A percentile compares a stretch with the other conserved stretches of the same genome.
Evolutionary conservation across 331 rosid species (phyloP).

Genomic region (Malus hybrid): DNA sequence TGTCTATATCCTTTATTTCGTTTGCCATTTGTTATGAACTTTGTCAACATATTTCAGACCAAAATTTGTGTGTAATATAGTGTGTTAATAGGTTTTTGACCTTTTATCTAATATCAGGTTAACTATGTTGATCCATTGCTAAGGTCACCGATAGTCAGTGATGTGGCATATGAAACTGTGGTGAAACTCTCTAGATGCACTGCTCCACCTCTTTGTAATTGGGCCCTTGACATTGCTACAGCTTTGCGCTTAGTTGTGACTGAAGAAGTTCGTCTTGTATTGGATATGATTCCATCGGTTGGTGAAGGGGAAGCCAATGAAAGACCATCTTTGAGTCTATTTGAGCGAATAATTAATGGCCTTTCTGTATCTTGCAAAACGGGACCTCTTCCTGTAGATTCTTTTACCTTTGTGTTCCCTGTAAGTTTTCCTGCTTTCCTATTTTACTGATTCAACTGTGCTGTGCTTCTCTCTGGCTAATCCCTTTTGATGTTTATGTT

Average conservation of each 20-base stretch:
- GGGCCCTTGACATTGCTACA: constrained; percentile 91
- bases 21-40: not conserved
- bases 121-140: constrained; percentile 79
- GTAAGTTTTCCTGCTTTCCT: constrained; percentile 42
- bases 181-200: constrained; percentile 81
- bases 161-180: constrained; percentile 85
- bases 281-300: constrained; percentile 50
- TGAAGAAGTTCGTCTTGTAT: constrained; percentile 52
- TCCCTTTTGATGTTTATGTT: constrained; percentile 9
- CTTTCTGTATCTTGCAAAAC: constrained; percentile 76
- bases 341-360: constrained; percentile 69
- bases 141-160: constrained; percentile 76
- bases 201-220: constrained; percentile 77
- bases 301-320: constrained; percentile 51
- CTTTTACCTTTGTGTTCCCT: constrained; percentile 90
- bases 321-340: constrained; percentile 47
- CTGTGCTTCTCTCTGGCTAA: constrained; percentile 23
- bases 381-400: constrained; percentile 95
- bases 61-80: not conserved
- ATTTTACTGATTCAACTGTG: constrained; percentile 5
- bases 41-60: not conserved
- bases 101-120: constrained; percentile 49
- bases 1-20: not conserved
- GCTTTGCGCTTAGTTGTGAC: constrained; percentile 75
- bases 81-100: not conserved